Conservation (phyloP, 2,329 filamentous ascomycete genomes). For the Madurella mycetomatis region DNA sequence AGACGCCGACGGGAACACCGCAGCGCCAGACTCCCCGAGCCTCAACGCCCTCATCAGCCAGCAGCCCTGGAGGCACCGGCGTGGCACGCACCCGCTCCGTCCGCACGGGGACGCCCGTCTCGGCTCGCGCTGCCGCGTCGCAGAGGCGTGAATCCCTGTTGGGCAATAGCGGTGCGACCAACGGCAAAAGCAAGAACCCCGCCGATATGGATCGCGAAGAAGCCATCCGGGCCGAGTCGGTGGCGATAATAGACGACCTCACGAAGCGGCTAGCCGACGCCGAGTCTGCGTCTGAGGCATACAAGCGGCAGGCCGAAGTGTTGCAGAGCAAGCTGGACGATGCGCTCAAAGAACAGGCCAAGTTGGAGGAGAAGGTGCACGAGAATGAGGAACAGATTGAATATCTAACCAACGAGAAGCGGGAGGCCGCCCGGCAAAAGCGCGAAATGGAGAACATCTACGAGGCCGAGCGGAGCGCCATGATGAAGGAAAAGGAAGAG, state of each 20-base stretch:
- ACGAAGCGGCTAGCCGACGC: slow-evolving; percentile 78
- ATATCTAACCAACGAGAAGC: slow-evolving; percentile 75
- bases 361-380: slow-evolving; percentile 81
- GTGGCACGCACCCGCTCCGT: slow-evolving; percentile 59
- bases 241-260: slow-evolving; percentile 76
- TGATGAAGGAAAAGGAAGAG: slow-evolving; percentile 89
- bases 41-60: slow-evolving; percentile 45
- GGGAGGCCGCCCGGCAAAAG: slow-evolving; percentile 75
- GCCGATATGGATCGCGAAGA: slow-evolving; percentile 52
- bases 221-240: slow-evolving; percentile 72
- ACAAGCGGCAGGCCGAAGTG: slow-evolving; percentile 78
- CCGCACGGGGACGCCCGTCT: slow-evolving; percentile 62
- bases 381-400: slow-evolving; percentile 83
- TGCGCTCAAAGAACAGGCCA: slow-evolving; percentile 72
- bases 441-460: slow-evolving; percentile 91
- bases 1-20: slow-evolving; percentile 40
- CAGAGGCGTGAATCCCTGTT: slow-evolving; percentile 52
- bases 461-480: slow-evolving; percentile 80
- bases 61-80: slow-evolving; percentile 36
- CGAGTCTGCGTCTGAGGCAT: slow-evolving; percentile 71
- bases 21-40: slow-evolving; percentile 36
- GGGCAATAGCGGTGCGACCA: slow-evolving; percentile 35
- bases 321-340: slow-evolving; percentile 85
- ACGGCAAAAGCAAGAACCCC: slow-evolving; percentile 37
- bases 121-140: slow-evolving; percentile 66